These are phyloP conservation scores for Sanguinoderma infundibulare DNA, from an alignment of 1,284 basidiomycete genomes.

Conservation along the genomic window DNA sequence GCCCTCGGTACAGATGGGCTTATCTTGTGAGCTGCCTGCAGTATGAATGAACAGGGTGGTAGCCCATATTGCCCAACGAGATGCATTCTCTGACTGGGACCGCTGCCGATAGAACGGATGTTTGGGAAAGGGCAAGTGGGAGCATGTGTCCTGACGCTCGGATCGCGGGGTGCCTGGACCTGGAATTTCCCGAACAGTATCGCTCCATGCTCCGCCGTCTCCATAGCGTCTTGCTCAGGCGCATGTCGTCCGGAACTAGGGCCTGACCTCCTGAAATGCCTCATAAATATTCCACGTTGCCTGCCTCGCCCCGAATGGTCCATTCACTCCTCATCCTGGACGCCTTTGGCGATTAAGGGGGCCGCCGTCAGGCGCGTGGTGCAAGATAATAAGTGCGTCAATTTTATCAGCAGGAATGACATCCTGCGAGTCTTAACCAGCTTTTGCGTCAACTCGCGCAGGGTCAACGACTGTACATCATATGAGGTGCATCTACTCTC, in stretches of 20 bases:
- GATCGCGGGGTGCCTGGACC: conserved; percentile 11
- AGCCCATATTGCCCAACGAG: no score
- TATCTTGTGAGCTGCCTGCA: conserved; percentile 11
- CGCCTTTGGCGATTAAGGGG: conserved; percentile 14
- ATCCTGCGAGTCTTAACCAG: conserved; percentile 5
- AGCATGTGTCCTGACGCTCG: background rate
- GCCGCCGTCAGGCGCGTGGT: conserved; percentile 14
- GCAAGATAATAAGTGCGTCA: conserved; percentile 11
- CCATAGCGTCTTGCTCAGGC: conserved; percentile 1
- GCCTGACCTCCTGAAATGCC: background rate
- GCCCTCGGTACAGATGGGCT: conserved; percentile 9
- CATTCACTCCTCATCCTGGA: conserved; percentile 2
- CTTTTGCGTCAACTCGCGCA: conserved; percentile 18
- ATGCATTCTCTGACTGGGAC: background rate
- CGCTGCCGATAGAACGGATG: background rate
- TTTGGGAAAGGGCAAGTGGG: background rate
- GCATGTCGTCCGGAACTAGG: conserved; percentile 1
- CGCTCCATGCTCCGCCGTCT: conserved; percentile 7
- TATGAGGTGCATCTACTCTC: conserved; percentile 10
- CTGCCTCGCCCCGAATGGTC: conserved; percentile 2
- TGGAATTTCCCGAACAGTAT: conserved; percentile 5
- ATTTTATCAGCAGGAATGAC: conserved; percentile 16
- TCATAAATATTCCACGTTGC: conserved; percentile 19
- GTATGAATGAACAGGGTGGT: no score
- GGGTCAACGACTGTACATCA: conserved; percentile 15